phyloP scores from a whole-genome alignment of 176 grass and related monocot species.

The Avena atlantica region DNA sequence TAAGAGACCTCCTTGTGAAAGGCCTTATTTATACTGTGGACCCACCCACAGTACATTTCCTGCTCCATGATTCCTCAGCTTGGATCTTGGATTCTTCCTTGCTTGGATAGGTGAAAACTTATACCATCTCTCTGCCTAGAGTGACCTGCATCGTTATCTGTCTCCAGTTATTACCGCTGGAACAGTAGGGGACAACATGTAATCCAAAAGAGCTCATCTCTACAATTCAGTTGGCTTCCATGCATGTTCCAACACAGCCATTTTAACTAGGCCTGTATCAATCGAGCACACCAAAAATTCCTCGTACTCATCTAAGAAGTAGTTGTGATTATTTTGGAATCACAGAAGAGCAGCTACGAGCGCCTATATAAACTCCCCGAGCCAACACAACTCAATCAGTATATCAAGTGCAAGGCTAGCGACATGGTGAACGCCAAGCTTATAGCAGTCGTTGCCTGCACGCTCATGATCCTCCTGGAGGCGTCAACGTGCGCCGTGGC shows the following conservation, averaged over 20 bases:
- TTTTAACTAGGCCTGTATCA: not conserved
- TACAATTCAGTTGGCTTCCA: not conserved
- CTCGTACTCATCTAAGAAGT: conserved; percentile 21
- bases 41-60: too few relatives aligned
- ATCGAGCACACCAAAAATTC: not conserved
- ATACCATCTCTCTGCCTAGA: not conserved
- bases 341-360: not conserved
- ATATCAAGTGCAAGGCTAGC: not conserved
- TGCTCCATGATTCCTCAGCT: not conserved
- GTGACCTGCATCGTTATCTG: not conserved
- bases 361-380: conserved; percentile 1
- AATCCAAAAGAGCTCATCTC: conserved; percentile 21
- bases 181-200: not conserved
- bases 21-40: too few relatives aligned
- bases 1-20: too few relatives aligned
- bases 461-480: not conserved
- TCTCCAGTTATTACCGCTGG: conserved; percentile 4
- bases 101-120: not conserved
- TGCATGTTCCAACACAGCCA: not conserved
- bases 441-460: not conserved
- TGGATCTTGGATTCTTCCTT: not conserved
- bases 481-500: not conserved
- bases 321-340: too few relatives aligned
- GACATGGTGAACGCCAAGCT: conserved; percentile 23
- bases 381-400: not conserved